Percentiles rank a stretch among this genome's conserved stretches.
Conservation (phyloP, 1,284 basidiomycete genomes). For the Bondarzewia mesenterica region DNA sequence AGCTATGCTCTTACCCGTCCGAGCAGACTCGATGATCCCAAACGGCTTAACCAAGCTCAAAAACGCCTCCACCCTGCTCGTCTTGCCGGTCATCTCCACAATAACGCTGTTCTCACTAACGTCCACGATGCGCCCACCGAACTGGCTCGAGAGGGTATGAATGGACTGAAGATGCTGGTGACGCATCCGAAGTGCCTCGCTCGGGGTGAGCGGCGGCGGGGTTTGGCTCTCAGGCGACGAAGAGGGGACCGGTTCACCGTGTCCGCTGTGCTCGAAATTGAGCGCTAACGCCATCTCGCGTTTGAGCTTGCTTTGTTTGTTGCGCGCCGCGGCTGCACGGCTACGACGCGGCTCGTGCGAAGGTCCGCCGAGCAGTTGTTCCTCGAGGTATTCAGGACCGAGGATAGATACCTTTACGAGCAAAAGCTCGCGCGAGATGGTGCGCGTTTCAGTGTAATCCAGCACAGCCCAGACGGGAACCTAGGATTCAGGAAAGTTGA, state of each 20-base stretch:
- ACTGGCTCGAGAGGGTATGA: conserved; percentile 80
- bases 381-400: conserved; percentile 94
- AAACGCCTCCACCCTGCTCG: conserved; percentile 87
- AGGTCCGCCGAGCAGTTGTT: conserved; percentile 78
- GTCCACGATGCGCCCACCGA: conserved; percentile 91
- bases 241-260: conserved; percentile 14
- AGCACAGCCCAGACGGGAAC: conserved; percentile 97
- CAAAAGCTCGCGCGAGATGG: conserved; percentile 23
- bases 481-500: conserved; percentile 28
- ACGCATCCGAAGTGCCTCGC: conserved; percentile 44
- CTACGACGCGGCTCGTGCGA: conserved; percentile 60
- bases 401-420: conserved; percentile 74
- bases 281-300: conserved; percentile 66
- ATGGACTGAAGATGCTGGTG: conserved; percentile 88
- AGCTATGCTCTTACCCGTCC: conserved; percentile 63
- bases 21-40: conserved; percentile 85
- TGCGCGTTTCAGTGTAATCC: conserved; percentile 89
- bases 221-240: background rate
- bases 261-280: conserved; percentile 60
- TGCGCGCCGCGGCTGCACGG: conserved; percentile 16
- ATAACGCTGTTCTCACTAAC: conserved; percentile 92
- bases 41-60: conserved; percentile 89
- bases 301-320: conserved; percentile 44
- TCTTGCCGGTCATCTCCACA: conserved; percentile 93
- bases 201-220: conserved; percentile 16